These are phyloP conservation scores for Allium sativum DNA, from an alignment of 106 monocot species.

Conservation along the genomic window DNA sequence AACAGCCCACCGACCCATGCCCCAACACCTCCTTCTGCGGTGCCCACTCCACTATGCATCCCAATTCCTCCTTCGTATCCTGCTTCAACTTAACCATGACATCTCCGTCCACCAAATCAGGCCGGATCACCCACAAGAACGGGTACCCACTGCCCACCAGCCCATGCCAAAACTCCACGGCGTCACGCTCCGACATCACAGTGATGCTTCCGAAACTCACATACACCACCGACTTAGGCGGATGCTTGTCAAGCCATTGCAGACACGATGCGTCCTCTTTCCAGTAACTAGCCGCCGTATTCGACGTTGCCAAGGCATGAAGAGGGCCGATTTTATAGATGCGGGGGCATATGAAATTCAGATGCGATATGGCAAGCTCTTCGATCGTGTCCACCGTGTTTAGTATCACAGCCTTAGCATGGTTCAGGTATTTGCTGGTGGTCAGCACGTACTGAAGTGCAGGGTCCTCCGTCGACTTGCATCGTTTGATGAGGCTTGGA, in stretches of 20 bases:
- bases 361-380: background rate
- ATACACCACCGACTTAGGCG: constrained; percentile 15
- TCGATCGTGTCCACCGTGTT: constrained; percentile 7
- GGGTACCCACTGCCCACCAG: constrained; percentile 25
- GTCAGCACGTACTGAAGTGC: background rate
- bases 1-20: constrained; percentile 19
- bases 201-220: constrained; percentile 13
- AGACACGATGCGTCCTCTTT: background rate
- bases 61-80: background rate
- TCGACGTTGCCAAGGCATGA: background rate
- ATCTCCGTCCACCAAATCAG: constrained; percentile 1
- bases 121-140: constrained; percentile 7
- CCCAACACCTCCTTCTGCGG: constrained; percentile 23
- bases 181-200: background rate
- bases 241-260: constrained; percentile 4
- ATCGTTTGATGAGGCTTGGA: constrained; percentile 10
- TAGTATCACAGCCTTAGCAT: constrained; percentile 1
- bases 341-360: background rate
- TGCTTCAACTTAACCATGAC: background rate
- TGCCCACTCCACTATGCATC: constrained; percentile 8
- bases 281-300: background rate
- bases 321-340: constrained; percentile 7
- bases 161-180: constrained; percentile 2
- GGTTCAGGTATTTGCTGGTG: background rate
- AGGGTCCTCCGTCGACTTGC: constrained; percentile 10